phyloP scores from a whole-genome alignment of 1,284 basidiomycete genomes.

The Mrakiaceae sp. region DNA sequence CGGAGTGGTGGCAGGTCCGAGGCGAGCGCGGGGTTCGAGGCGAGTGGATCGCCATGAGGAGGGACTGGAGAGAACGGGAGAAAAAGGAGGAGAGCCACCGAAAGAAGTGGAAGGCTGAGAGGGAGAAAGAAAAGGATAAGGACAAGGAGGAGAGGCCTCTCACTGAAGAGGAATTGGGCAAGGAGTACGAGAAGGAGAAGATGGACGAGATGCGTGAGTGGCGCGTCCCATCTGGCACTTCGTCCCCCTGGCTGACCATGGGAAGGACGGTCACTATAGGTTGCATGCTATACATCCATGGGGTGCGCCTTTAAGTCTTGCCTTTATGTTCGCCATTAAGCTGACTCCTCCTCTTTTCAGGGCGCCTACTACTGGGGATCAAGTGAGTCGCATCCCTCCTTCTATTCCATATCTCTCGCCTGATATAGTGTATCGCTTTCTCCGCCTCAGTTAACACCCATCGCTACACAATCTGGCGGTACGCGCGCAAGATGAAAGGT shows the following conservation, averaged over 20 bases:
- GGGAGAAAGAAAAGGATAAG: constrained; percentile 2
- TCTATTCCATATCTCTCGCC: constrained; percentile 14
- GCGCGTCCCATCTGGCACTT: too few species aligned
- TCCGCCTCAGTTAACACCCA: constrained; percentile 14
- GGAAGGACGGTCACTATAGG: too few species aligned
- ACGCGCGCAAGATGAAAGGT: constrained; percentile 80
- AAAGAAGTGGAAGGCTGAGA: constrained; percentile 15
- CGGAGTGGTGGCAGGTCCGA: constrained; percentile 94
- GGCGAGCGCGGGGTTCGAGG: constrained; percentile 65
- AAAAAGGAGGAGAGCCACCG: constrained; percentile 22
- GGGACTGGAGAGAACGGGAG: constrained; percentile 35
- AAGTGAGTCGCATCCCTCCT: constrained; percentile 37
- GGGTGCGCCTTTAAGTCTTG: constrained; percentile 37
- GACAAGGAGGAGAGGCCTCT: constrained; percentile 14
- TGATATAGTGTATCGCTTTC: constrained; percentile 3
- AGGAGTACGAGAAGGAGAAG: constrained; percentile 38
- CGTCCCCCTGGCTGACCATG: too few species aligned
- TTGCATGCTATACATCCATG: constrained; percentile 76
- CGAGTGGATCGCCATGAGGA: constrained; percentile 71
- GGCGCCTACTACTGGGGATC: constrained; percentile 41
- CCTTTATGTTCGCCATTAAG: constrained; percentile 20
- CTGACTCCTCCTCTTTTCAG: neutral
- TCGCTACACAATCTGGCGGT: constrained; percentile 70
- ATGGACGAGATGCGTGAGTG: constrained; percentile 61
- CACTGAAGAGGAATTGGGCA: constrained; percentile 3